Percentiles rank a stretch among this genome's conserved stretches.
These are phyloP conservation scores for Apiotrichum siamense DNA, from an alignment of 1,284 basidiomycete genomes.

Conservation along the genomic window DNA sequence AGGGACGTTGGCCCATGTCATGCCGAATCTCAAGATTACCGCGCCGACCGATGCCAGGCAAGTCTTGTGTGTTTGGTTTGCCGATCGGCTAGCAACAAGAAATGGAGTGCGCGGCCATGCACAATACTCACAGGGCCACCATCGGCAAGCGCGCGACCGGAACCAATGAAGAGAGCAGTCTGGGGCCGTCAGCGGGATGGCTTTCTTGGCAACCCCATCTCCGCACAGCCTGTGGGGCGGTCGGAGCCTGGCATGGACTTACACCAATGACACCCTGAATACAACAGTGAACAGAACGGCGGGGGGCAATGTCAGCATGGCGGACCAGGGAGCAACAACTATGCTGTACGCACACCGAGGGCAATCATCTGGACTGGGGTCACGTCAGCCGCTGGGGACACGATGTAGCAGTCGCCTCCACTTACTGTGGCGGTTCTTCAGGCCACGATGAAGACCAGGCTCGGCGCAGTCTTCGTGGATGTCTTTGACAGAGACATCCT, in stretches of 20 bases:
- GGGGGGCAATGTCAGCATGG: constrained; percentile 4
- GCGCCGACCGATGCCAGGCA: not conserved
- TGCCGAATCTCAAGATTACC: too few species aligned
- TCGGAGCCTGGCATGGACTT: not conserved
- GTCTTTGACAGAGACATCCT: not conserved
- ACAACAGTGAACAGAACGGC: not conserved
- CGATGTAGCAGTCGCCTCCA: not conserved
- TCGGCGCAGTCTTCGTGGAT: not conserved
- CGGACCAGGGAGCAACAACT: not conserved
- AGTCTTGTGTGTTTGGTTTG: too few species aligned
- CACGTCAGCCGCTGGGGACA: not conserved
- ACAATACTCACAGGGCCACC: constrained; percentile 44
- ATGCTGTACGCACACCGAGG: constrained; percentile 7
- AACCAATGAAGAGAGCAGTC: constrained; percentile 17
- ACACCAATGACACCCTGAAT: constrained; percentile 13
- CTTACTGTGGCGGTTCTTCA: constrained; percentile 20
- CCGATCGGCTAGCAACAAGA: not conserved
- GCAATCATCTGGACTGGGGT: constrained; percentile 19
- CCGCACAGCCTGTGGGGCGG: not conserved
- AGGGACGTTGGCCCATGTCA: too few species aligned
- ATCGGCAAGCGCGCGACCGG: constrained; percentile 21
- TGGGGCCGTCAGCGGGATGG: not conserved
- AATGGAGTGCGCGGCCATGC: too few species aligned
- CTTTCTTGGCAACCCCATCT: not conserved
- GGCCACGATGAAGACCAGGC: constrained; percentile 13